phyloP scores from a whole-genome alignment of 352 stramenopile genomes.

The Phytophthora constricta region DNA sequence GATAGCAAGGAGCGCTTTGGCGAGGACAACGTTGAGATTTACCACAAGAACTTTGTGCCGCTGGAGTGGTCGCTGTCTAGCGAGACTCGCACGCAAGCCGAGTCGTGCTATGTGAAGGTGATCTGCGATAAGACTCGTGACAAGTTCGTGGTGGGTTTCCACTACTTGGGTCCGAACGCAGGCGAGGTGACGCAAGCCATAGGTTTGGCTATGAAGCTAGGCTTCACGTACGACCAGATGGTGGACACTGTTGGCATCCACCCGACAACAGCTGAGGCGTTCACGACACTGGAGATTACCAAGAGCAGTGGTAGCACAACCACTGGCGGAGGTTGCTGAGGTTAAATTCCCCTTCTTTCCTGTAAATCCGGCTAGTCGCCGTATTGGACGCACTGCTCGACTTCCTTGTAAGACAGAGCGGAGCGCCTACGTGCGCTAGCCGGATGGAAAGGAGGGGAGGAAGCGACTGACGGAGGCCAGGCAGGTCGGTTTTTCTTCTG shows the following conservation, averaged over 20 bases:
- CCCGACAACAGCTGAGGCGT: constrained; percentile 95
- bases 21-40: constrained; percentile 94
- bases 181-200: constrained; percentile 96
- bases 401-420: constrained; percentile 11
- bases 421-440: constrained; percentile 4
- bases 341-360: constrained; percentile 84
- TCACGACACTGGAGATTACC: constrained; percentile 94
- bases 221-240: constrained; percentile 94
- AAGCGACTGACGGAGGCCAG: constrained; percentile 36
- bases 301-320: constrained; percentile 94
- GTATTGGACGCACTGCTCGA: constrained; percentile 14
- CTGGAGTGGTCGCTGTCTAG: constrained; percentile 94
- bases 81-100: constrained; percentile 53
- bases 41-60: constrained; percentile 96
- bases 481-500: constrained; percentile 13
- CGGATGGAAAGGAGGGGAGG: constrained; percentile 36
- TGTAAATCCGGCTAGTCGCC: constrained; percentile 32
- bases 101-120: constrained; percentile 96
- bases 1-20: constrained; percentile 91
- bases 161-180: constrained; percentile 98
- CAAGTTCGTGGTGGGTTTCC: constrained; percentile 95
- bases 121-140: constrained; percentile 91
- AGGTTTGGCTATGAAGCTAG: constrained; percentile 94
- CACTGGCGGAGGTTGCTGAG: constrained; percentile 96
- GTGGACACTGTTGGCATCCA: constrained; percentile 96